These are phyloP conservation scores for Pulicaria dysenterica DNA, from an alignment of 129 eudicot genomes.

Conservation along the genomic window DNA sequence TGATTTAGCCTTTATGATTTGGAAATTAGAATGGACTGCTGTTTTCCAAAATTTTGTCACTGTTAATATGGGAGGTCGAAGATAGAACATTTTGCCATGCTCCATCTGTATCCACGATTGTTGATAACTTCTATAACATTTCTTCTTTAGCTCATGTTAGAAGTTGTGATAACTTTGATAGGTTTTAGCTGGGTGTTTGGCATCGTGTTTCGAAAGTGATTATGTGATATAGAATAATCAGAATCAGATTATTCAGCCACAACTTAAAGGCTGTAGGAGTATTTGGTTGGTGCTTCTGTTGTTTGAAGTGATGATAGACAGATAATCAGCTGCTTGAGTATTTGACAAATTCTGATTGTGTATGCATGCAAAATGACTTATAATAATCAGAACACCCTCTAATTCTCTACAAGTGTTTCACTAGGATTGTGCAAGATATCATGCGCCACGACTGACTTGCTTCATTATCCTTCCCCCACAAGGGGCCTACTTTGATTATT, in stretches of 20 bases:
- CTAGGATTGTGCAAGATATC: constrained; percentile 7
- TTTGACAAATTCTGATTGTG: neutral
- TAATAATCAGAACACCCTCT: neutral
- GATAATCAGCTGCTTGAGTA: neutral
- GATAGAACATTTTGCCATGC: neutral
- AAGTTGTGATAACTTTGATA: neutral
- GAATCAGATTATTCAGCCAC: neutral
- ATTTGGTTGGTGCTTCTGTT: neutral
- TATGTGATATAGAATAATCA: constrained; percentile 2
- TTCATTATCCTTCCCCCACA: constrained; percentile 28
- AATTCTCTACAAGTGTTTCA: neutral
- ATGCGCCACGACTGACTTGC: constrained; percentile 1
- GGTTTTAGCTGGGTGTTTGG: neutral
- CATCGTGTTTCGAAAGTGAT: neutral
- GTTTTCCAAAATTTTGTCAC: neutral
- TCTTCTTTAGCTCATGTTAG: neutral
- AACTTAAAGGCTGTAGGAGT: neutral
- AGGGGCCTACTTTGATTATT: constrained; percentile 35
- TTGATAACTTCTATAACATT: neutral
- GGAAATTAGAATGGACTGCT: neutral
- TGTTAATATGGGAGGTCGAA: constrained; percentile 15
- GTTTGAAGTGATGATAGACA: no score
- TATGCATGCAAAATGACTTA: neutral
- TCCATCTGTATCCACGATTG: neutral
- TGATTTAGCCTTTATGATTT: constrained; percentile 3